Conservation (phyloP, 306 rosid species). For the Inga leiocalycina region DNA sequence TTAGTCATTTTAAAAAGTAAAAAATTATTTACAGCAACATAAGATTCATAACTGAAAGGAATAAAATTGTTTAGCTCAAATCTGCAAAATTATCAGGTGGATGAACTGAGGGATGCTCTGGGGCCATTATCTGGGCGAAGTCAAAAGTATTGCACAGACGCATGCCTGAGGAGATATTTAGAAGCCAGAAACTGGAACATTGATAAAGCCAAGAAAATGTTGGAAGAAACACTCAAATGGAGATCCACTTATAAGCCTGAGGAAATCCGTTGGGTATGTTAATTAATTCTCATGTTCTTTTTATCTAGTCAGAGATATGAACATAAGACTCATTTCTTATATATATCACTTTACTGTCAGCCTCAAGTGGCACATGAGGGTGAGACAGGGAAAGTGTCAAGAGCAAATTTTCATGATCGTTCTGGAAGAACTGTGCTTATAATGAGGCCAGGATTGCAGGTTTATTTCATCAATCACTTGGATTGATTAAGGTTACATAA, state of each 20-base stretch:
- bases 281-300: background rate
- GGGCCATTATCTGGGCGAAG: slow-evolving; percentile 72
- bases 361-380: slow-evolving; percentile 90
- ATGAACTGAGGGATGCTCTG: slow-evolving; percentile 61
- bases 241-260: slow-evolving; percentile 82
- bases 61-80: no score
- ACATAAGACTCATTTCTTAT: background rate
- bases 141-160: slow-evolving; percentile 70
- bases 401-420: slow-evolving; percentile 77
- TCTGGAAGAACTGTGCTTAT: slow-evolving; percentile 87
- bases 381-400: slow-evolving; percentile 84
- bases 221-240: slow-evolving; percentile 84
- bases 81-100: slow-evolving; percentile 48
- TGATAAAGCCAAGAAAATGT: slow-evolving; percentile 80
- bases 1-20: no score
- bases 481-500: background rate
- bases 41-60: background rate
- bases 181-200: slow-evolving; percentile 86
- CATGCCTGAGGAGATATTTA: slow-evolving; percentile 77
- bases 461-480: background rate
- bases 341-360: slow-evolving; percentile 37
- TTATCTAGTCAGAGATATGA: no score
- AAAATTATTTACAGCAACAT: background rate
- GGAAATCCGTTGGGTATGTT: slow-evolving; percentile 86
- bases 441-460: slow-evolving; percentile 78